Percentiles rank a stretch among this genome's conserved stretches.
phyloP scores from a whole-genome alignment of 2,329 filamentous ascomycete species.

The Clonostachys solani region DNA sequence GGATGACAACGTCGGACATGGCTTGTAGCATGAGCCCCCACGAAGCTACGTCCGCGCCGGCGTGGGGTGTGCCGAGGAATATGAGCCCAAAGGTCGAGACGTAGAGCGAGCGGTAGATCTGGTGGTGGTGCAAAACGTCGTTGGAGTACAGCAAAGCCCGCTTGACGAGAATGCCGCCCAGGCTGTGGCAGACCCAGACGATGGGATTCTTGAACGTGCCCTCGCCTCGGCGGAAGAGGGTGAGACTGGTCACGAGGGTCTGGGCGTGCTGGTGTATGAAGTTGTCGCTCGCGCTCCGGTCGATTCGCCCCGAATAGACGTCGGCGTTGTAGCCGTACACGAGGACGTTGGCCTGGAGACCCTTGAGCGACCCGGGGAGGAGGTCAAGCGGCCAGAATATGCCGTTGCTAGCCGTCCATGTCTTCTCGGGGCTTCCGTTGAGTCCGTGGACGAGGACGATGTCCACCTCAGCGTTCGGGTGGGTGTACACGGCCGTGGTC shows the following conservation, averaged over 20 bases:
- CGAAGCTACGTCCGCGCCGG: conserved; percentile 62
- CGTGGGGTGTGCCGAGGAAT: conserved; percentile 75
- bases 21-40: conserved; percentile 66
- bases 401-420: conserved; percentile 54
- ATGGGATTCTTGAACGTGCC: conserved; percentile 59
- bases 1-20: conserved; percentile 62
- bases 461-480: conserved; percentile 55
- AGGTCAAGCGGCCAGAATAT: conserved; percentile 69
- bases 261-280: conserved; percentile 69
- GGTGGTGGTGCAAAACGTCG: conserved; percentile 57
- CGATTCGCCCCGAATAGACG: conserved; percentile 41
- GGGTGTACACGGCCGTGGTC: conserved; percentile 53
- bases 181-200: conserved; percentile 71
- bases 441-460: conserved; percentile 69
- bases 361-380: conserved; percentile 54
- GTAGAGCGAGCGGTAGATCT: conserved; percentile 61
- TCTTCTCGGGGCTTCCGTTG: conserved; percentile 61
- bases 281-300: conserved; percentile 57
- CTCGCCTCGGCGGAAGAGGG: conserved; percentile 56
- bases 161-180: conserved; percentile 71
- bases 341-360: conserved; percentile 53
- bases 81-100: conserved; percentile 73
- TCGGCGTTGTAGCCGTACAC: conserved; percentile 76
- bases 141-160: conserved; percentile 64
- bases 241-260: conserved; percentile 58